Conservation (phyloP, 257 asterid genomes). For the Petrea volubilis region DNA sequence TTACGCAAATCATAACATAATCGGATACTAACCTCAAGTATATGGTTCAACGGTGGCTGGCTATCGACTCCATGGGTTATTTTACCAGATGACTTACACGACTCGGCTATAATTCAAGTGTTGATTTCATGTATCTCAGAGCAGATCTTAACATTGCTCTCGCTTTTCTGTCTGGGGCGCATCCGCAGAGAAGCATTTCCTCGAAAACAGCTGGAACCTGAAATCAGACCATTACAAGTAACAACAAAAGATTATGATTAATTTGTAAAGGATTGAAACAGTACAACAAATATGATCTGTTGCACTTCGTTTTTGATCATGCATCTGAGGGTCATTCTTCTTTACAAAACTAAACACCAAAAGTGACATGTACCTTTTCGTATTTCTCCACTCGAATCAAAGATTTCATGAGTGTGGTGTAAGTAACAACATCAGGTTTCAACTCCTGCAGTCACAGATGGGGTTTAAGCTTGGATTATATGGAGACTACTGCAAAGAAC, state of each 20-base stretch:
- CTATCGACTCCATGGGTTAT: slow-evolving; percentile 1
- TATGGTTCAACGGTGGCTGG: neutral
- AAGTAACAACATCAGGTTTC: slow-evolving; percentile 90
- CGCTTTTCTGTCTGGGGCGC: slow-evolving; percentile 90
- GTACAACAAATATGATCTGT: neutral
- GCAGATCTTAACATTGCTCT: slow-evolving; percentile 96
- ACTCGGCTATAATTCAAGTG: slow-evolving; percentile 43
- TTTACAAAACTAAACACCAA: slow-evolving; percentile 1
- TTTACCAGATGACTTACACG: slow-evolving; percentile 8
- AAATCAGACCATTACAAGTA: slow-evolving; percentile 12
- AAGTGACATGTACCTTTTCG: slow-evolving; percentile 54
- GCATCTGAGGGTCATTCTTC: neutral
- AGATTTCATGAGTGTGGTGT: slow-evolving; percentile 97
- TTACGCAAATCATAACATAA: too few relatives aligned
- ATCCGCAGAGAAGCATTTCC: slow-evolving; percentile 89
- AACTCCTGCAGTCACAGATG: slow-evolving; percentile 55
- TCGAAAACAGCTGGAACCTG: slow-evolving; percentile 95
- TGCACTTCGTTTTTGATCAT: neutral
- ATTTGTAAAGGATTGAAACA: neutral
- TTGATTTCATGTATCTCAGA: slow-evolving; percentile 75
- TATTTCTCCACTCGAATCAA: slow-evolving; percentile 86
- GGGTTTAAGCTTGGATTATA: slow-evolving; percentile 11
- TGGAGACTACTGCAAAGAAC: neutral
- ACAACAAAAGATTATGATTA: neutral
- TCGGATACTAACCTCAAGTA: slow-evolving; percentile 30